Conservation (phyloP, 2,329 filamentous ascomycete species). For the Talaromyces sp. region DNA sequence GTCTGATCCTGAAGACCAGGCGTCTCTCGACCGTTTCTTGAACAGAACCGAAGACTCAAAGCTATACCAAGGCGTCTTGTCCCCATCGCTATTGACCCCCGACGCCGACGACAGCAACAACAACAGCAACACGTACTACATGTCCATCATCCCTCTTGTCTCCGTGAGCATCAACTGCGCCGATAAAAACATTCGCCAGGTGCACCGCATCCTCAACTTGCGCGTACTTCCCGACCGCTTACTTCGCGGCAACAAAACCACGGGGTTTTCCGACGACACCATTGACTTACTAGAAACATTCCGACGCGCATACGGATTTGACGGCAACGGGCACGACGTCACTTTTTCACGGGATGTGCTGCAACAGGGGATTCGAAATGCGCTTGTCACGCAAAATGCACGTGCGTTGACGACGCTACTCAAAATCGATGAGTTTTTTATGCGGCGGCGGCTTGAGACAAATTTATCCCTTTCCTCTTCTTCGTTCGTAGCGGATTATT, state of each 20-base stretch:
- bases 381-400: slow-evolving; percentile 28
- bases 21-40: neutral
- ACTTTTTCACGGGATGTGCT: slow-evolving; percentile 26
- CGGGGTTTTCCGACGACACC: slow-evolving; percentile 20
- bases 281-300: slow-evolving; percentile 31
- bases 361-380: slow-evolving; percentile 35
- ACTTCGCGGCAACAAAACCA: slow-evolving; percentile 21
- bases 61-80: neutral
- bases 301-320: slow-evolving; percentile 24
- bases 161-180: slow-evolving; percentile 15
- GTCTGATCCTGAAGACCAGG: slow-evolving; percentile 1
- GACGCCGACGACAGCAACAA: neutral
- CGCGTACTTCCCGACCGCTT: slow-evolving; percentile 23
- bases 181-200: slow-evolving; percentile 6
- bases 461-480: neutral
- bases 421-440: slow-evolving; percentile 30
- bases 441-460: slow-evolving; percentile 9
- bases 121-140: slow-evolving; percentile 13
- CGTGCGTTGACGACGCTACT: slow-evolving; percentile 29
- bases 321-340: slow-evolving; percentile 13
- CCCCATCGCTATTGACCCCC: neutral
- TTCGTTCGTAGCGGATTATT: slow-evolving; percentile 10
- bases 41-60: slow-evolving; percentile 10
- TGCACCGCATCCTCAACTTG: slow-evolving; percentile 17
- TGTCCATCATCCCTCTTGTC: slow-evolving; percentile 16